Evolutionary conservation across 768 basidiomycete species (phyloP).

Genomic region (Trametes meyenii): DNA sequence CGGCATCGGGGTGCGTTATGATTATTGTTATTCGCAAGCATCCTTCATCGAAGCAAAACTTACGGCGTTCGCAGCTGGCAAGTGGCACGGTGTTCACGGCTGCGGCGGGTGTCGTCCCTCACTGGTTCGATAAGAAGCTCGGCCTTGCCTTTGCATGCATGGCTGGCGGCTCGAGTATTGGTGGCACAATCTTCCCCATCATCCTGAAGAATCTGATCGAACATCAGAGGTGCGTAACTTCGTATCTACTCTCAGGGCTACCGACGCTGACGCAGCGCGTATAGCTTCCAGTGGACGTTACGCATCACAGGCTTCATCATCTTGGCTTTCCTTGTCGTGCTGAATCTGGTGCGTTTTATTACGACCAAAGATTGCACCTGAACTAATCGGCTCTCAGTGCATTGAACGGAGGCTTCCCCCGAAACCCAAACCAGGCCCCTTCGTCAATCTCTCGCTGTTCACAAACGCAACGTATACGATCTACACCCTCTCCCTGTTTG

Average conservation of each 20-base stretch:
- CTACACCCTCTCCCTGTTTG: conserved; percentile 58
- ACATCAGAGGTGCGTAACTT: conserved; percentile 51
- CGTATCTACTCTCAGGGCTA: no score
- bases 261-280: background rate
- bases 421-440: conserved; percentile 51
- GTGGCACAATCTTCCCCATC: conserved; percentile 72
- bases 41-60: background rate
- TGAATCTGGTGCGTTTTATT: conserved; percentile 6
- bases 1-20: conserved; percentile 55
- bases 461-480: conserved; percentile 53
- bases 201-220: conserved; percentile 56
- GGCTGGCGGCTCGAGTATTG: conserved; percentile 67
- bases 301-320: conserved; percentile 18
- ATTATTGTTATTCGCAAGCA: background rate
- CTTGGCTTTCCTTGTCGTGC: background rate
- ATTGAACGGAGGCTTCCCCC: conserved; percentile 49
- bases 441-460: conserved; percentile 64
- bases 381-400: background rate
- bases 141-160: conserved; percentile 61
- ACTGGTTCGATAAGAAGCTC: conserved; percentile 70
- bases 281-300: conserved; percentile 16
- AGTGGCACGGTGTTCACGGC: conserved; percentile 65
- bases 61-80: conserved; percentile 24
- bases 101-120: conserved; percentile 58
- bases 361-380: background rate